phyloP scores from a whole-genome alignment of 345 rosid species.

The Rhizophora mangle region DNA sequence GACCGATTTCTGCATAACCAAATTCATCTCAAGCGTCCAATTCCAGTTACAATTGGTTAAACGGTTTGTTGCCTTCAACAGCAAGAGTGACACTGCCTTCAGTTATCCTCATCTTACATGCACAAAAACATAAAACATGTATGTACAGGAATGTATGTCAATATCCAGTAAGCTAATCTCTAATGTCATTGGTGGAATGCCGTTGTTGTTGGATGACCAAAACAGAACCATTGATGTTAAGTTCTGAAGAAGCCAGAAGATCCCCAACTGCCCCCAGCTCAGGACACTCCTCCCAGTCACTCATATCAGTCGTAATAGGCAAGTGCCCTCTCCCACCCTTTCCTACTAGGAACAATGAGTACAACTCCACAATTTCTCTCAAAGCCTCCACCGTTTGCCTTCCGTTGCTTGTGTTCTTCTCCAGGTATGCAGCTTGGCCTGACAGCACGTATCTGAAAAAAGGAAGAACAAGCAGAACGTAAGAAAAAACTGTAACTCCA shows the following conservation, averaged over 20 bases:
- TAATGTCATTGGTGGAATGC: conserved; percentile 19
- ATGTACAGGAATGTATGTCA: background rate
- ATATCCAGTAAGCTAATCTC: conserved; percentile 1
- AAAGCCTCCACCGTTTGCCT: conserved; percentile 42
- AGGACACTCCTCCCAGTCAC: conserved; percentile 94
- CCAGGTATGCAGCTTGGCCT: conserved; percentile 54
- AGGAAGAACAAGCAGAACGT: background rate
- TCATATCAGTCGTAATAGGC: conserved; percentile 55
- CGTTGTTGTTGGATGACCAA: conserved; percentile 71
- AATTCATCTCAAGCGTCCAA: too few relatives aligned
- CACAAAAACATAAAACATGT: background rate
- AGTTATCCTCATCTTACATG: background rate
- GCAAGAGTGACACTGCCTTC: too few relatives aligned
- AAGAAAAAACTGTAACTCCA: too few relatives aligned
- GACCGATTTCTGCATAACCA: too few relatives aligned
- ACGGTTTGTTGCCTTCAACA: too few relatives aligned
- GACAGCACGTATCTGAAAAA: conserved; percentile 47
- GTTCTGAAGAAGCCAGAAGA: conserved; percentile 55
- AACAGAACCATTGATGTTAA: conserved; percentile 51
- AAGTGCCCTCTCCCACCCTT: conserved; percentile 46
- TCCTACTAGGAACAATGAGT: conserved; percentile 62
- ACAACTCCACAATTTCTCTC: conserved; percentile 49
- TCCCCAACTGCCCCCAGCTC: conserved; percentile 71
- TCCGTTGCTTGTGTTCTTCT: conserved; percentile 48
- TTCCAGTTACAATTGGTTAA: too few relatives aligned